Evolutionary conservation across 331 rosid genomes (phyloP), one percentile per base, ranked within the genome.

Genomic region (Quercus tomentella): DNA sequence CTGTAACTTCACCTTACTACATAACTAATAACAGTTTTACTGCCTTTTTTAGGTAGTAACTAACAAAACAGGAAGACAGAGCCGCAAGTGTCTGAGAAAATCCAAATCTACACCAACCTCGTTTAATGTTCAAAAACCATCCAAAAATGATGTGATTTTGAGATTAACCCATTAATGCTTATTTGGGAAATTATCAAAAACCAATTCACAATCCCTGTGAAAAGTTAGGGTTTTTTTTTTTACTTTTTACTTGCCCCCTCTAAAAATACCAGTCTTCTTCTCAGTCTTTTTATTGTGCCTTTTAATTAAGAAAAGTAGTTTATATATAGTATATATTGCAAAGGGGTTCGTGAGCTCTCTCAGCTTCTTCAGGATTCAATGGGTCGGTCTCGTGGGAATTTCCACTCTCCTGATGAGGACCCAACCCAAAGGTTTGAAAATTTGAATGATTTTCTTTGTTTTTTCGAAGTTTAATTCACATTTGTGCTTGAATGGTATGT

Each of bases 301-400:
- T 22, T 51, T 45, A 7, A 21, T 35, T 49, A 68, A 74, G 37
- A 21, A 73, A 14, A 49, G 25, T 9, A 41, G 37, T 37, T 22
- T 72, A 49, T 49, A 49, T 18, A 62, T 35, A 51, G 5, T 49
- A 49, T 22, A 62, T 35, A 66, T 73, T 80, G 30, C 33, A 66
- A 76, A 76, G 74, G 81, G 60, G 56, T 61, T 72, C 58, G 79
- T 31, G 76, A 76, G 78, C 76, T 76, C 58, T 5, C 73, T 82
- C 73, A 60, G 52, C 77, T 77, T 43, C 77, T 77, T 43, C 72
- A 61, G 78, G 61, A 77, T 65, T 60, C 87, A 87, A 95, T 95
- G 99, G 99, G 97, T 84, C 98, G 98, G 80, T 96, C 99, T 86
- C 97, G 99, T 68, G 97, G 92, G 52, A 91, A 92, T 76, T 93